Percentiles rank a stretch among this genome's conserved stretches.
These are phyloP conservation scores for Domatiomyces globalis DNA, from an alignment of 2,329 filamentous ascomycete genomes.

Conservation along the genomic window DNA sequence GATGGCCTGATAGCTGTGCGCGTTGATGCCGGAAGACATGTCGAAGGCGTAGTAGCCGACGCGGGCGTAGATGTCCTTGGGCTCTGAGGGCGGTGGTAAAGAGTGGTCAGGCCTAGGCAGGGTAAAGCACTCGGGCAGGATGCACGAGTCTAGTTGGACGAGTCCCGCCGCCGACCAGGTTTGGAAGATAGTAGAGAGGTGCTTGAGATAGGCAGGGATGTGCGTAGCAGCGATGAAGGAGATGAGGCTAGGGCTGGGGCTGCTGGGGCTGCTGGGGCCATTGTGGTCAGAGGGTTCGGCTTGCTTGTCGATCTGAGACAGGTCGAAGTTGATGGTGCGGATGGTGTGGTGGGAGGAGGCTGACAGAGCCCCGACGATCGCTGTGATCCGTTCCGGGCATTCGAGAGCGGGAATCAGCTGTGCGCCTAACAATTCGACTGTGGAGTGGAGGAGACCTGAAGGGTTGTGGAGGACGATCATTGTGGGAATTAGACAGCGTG, in stretches of 20 bases:
- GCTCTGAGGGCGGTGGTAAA: conserved; percentile 5
- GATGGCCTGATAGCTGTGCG: conserved; percentile 12
- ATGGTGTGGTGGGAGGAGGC: conserved; percentile 8
- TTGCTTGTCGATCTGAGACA: neutral
- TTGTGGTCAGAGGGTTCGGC: neutral
- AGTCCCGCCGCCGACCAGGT: conserved; percentile 13
- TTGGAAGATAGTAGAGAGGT: conserved; percentile 12
- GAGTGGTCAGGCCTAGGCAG: neutral
- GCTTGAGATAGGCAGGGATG: conserved; percentile 11
- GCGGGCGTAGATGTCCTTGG: conserved; percentile 15
- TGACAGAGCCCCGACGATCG: conserved; percentile 12
- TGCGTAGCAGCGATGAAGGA: conserved; percentile 6
- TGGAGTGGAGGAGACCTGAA: conserved; percentile 16
- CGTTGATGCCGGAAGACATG: conserved; percentile 17
- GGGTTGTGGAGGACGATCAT: conserved; percentile 18
- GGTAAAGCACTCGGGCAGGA: conserved; percentile 17
- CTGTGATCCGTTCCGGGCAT: conserved; percentile 13
- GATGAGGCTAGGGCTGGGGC: neutral
- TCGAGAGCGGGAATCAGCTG: conserved; percentile 15
- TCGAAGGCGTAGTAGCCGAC: conserved; percentile 19
- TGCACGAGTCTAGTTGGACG: conserved; percentile 7
- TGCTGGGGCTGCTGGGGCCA: neutral
- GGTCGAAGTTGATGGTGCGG: conserved; percentile 4
- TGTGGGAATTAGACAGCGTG: neutral
- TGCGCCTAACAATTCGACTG: conserved; percentile 16